Evolutionary conservation across 805 yeast genomes (phyloP), one percentile per base, ranked within the genome.

Genomic region (Monosporozyma siamensis): DNA sequence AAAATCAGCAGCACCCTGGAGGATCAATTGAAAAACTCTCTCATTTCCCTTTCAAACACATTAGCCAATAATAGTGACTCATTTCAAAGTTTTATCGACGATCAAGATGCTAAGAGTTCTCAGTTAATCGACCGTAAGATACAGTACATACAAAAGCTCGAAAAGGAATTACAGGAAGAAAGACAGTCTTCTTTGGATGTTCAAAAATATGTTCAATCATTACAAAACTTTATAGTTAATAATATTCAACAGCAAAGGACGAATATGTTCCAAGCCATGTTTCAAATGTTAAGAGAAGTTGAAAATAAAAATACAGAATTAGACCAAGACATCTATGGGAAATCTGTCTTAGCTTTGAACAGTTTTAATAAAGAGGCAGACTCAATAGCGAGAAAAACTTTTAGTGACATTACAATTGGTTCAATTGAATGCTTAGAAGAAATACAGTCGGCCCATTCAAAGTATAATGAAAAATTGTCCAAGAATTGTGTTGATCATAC

Each of bases 141-240:
- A 10, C 26, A 31, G 12, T 15, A 15, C 31, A 31, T 39, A 1
- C 37, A 38, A 29, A 30, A 40, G 21, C 35, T 52, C 32, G 44
- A 49, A 35, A 27, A 44, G 4, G 42, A 49, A 15, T 27, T 52
- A 12, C 21, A 23, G 18, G 24, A 25, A 4, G 49, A 51, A 34
- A 45, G 46, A 24, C 38, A 38, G 4, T 40, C 30, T 3, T 25
- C 44, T 5, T 39, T 44, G 15, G 35, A 42, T 5, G 40, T 46
- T 0, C 38, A 47, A 24, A 38, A 38, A n/a, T 40, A 46, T 23
- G 12, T 51, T n/a, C 26, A 39, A 15, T 14, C 26, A 2, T 27
- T 53, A 14, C 38, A 47, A 27, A 8, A 32, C 2, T 53, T 46
- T 38, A 49, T 49, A 14, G 14, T 48, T 17, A 44, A 44, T 1